Conservation (phyloP, 305 asterid genomes). For the Fraxinus floribunda region DNA sequence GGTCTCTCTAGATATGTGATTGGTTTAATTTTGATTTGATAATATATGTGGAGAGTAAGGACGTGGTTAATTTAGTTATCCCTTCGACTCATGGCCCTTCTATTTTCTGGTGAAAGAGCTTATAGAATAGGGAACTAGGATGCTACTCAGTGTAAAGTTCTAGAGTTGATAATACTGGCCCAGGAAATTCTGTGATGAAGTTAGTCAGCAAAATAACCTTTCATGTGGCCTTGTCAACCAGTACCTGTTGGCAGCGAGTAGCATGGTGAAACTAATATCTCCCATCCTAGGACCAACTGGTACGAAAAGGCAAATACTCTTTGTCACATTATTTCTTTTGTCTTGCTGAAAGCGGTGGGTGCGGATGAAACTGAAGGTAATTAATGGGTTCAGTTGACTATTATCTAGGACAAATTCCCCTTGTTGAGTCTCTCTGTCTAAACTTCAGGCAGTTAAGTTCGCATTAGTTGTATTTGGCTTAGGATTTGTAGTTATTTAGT, state of each 20-base stretch:
- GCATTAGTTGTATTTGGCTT: neutral
- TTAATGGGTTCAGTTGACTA: neutral
- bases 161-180: neutral
- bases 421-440: neutral
- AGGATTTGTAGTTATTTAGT: neutral
- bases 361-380: neutral
- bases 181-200: neutral
- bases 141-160: neutral
- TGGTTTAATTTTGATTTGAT: neutral
- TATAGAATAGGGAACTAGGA: neutral
- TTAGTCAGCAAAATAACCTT: neutral
- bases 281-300: neutral
- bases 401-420: neutral
- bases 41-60: neutral
- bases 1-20: neutral
- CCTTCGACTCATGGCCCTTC: neutral
- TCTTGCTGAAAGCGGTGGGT: neutral
- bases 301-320: neutral
- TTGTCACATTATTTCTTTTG: neutral
- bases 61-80: neutral
- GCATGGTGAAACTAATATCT: conserved; percentile 1
- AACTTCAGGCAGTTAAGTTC: neutral
- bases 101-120: neutral
- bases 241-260: neutral
- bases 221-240: neutral